Evolutionary conservation across 164 flowering plant species (phyloP), one percentile per base, ranked within the genome.

Genomic region (Liriodendron chinense): DNA sequence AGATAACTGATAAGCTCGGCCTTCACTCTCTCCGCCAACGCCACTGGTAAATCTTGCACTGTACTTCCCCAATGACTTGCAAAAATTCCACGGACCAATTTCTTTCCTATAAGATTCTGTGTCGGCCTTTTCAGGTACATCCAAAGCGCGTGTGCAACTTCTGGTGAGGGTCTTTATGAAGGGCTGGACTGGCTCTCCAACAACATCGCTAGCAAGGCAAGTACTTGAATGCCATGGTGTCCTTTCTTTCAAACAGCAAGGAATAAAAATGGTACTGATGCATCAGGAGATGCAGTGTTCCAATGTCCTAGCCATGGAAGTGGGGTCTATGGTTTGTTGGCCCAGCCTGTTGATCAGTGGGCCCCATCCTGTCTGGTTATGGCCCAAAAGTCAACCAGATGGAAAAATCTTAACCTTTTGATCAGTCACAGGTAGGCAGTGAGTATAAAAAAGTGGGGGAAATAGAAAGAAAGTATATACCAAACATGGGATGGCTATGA

Each of bases 121-220:
- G 65, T 9, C 65, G 57, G 22, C 65, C 25, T 13, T 80, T 69
- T 74, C 89, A 94, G 98, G 98, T 94, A 94, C 85, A 94, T 94
- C 81, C 98, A 94, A 86, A 94, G 98, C 86, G 90, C 98, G 47
- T 94, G 98, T 85, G 98, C 98, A 56, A 94, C 98, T 75, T 90
- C 96, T 71, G 98, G 98, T 53, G 98, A 91, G 83, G 98, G 98
- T n/a, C 92, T 92, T 1, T 94, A 94, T 63, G 98, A 94, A 83
- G 98, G 98, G 24, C 73, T 94, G 78, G 97, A 94, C 50, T 94
- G 98, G 98, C 94, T 94, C 23, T 92, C 97, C 81, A 94, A 90
- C 91, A 94, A 94, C 87, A 94, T 94, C 78, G 94, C 97, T 26
- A 92, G 78, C 90, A 94, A 89, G 94, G 98, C 78, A 85, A 34